Percentiles rank a stretch among this genome's conserved stretches.
Conservation (phyloP, 106 monocot genomes). For the Iris macrosiphon region DNA sequence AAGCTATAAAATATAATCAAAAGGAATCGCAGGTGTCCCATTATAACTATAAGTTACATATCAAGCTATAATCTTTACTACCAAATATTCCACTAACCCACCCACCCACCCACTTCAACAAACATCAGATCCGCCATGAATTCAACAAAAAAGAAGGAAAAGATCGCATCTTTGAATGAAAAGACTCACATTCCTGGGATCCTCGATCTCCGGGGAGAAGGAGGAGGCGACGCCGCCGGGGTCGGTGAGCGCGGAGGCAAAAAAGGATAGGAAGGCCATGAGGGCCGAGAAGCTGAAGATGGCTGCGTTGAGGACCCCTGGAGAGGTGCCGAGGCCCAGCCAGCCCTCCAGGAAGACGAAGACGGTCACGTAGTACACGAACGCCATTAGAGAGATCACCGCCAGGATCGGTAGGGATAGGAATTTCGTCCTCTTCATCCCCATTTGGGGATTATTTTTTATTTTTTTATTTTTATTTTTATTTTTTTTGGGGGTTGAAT, state of each 20-base stretch:
- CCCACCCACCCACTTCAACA: too few species aligned
- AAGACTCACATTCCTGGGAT: slow-evolving; percentile 32
- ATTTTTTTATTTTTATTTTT: too few species aligned
- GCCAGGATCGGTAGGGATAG: slow-evolving; percentile 21
- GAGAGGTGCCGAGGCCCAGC: slow-evolving; percentile 28
- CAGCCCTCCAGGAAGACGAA: slow-evolving; percentile 53
- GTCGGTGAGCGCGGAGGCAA: slow-evolving; percentile 29
- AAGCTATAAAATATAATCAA: too few species aligned
- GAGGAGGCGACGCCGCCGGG: slow-evolving; percentile 47
- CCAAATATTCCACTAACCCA: too few species aligned
- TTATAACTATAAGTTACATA: too few species aligned
- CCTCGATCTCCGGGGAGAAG: slow-evolving; percentile 44
- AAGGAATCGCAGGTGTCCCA: too few species aligned
- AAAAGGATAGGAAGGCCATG: slow-evolving; percentile 36
- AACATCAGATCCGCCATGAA: too few species aligned
- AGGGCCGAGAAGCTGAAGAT: slow-evolving; percentile 33
- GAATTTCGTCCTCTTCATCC: slow-evolving; percentile 12
- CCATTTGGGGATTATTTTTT: too few species aligned
- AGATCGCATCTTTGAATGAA: too few species aligned
- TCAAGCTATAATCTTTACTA: too few species aligned
- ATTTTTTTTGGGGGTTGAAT: too few species aligned
- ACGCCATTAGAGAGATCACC: slow-evolving; percentile 26
- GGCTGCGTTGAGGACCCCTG: slow-evolving; percentile 33
- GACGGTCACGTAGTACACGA: slow-evolving; percentile 52
- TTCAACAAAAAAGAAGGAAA: too few species aligned